phyloP scores from a whole-genome alignment of 192 early-diverging fungal genomes.

The Pilaira anomala region DNA sequence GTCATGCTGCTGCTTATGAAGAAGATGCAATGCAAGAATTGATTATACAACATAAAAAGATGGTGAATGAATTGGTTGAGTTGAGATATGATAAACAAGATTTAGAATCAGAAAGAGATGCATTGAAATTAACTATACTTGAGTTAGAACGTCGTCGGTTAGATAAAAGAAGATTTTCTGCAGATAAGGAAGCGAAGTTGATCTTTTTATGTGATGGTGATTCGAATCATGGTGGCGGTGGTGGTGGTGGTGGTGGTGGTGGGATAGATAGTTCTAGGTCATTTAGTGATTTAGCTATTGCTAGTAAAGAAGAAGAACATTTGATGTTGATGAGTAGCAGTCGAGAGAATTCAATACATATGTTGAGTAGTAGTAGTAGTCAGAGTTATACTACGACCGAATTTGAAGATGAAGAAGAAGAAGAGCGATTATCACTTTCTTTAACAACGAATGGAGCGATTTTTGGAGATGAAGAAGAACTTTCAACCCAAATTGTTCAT shows the following conservation, averaged over 20 bases:
- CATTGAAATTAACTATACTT: slow-evolving; percentile 46
- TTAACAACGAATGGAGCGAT: too few relatives aligned
- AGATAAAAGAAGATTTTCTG: too few relatives aligned
- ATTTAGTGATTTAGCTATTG: neutral
- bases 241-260: neutral
- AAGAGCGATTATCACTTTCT: too few relatives aligned
- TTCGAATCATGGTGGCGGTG: neutral
- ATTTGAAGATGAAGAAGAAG: too few relatives aligned
- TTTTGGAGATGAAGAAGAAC: neutral
- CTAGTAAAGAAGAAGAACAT: too few relatives aligned
- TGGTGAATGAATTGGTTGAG: slow-evolving; percentile 37
- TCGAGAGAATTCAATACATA: too few relatives aligned
- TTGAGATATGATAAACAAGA: slow-evolving; percentile 52
- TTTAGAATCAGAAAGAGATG: slow-evolving; percentile 47
- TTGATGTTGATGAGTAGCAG: too few relatives aligned
- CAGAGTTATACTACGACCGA: too few relatives aligned
- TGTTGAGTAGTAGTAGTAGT: too few relatives aligned
- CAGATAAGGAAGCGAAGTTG: too few relatives aligned
- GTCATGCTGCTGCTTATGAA: neutral
- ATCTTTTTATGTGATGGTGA: neutral
- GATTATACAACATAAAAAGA: neutral
- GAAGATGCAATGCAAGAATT: neutral
- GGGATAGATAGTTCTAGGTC: neutral
- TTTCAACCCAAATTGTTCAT: slow-evolving; percentile 21
- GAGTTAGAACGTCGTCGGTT: slow-evolving; percentile 10